Base-by-base conservation (phyloP, 2,329 filamentous ascomycete species). In the Ophiostoma australiae region DNA sequence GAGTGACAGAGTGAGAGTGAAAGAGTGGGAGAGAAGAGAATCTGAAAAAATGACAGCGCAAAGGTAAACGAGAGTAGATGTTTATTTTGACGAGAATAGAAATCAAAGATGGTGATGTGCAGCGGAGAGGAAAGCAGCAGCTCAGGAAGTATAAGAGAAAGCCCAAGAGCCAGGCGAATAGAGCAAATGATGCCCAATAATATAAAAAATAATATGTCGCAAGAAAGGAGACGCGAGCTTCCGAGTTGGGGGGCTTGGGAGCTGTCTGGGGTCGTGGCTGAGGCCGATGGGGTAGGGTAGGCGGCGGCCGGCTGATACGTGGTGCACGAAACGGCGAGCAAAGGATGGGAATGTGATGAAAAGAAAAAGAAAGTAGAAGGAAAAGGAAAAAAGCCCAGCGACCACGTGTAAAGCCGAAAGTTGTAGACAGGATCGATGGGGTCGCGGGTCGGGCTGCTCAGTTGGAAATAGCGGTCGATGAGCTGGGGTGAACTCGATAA, bases 251-350 rank as follows among this genome's bases (percentile, higher is more conserved):
- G 52, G 52, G 52, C 23, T 58, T 58, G 23, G 23, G 52, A 27
- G 52, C 23, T 27, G n/a, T 27, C 33, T 31, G 58, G 27, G 27
- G 58, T 63, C 67, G 70, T 71, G 55, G 70, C 67, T 65, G 20
- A 55, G 66, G 37, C 35, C 65, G 65, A 67, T 41, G 65, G 39
- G 35, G 35, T 41, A 39, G 66, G n/a, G n/a, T n/a, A n/a, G n/a
- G 37, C 17, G 41, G 52, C 52, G 27, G 58, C 52, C n/a, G n/a
- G 67, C 44, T 69, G 44, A 71, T 71, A 71, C 67, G 58, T 63
- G 58, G 58, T 61, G 23, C 55, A 27, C 58, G 27, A 63, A 31
- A 63, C 58, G 58, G 61, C 58, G 27, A 70, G 37, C 39, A 37
- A 66, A 33, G 37, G 44, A 44, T n/a, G 35, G 48, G 58, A 33